phyloP scores from a whole-genome alignment of 1,284 basidiomycete genomes.

The Moniliophthora roreri region DNA sequence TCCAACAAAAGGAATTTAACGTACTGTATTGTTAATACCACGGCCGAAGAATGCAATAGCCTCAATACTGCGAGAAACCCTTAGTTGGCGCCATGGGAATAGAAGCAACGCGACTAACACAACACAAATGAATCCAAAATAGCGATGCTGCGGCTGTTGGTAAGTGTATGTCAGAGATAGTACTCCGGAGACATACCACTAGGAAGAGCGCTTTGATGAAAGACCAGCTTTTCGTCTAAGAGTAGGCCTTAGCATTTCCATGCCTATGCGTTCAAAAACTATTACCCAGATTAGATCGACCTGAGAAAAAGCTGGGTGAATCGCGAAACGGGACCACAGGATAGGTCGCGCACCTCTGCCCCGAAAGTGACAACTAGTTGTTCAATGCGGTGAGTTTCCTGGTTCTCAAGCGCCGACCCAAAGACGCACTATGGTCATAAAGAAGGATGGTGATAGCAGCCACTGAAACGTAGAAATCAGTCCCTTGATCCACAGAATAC shows the following conservation, averaged over 20 bases:
- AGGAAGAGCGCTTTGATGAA: constrained; percentile 10
- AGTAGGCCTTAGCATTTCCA: neutral
- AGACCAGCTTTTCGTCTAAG: constrained; percentile 9
- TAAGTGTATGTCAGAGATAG: neutral
- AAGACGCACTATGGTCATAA: constrained; percentile 10
- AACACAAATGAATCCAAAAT: constrained; percentile 12
- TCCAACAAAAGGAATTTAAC: neutral
- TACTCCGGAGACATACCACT: neutral
- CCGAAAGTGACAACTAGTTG: constrained; percentile 6
- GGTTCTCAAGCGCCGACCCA: neutral
- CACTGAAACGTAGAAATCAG: constrained; percentile 1
- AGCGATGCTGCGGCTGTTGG: constrained; percentile 5
- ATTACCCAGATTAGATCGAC: constrained; percentile 8
- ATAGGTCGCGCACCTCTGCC: constrained; percentile 1
- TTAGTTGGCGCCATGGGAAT: neutral
- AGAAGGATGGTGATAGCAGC: constrained; percentile 9
- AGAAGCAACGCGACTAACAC: constrained; percentile 3
- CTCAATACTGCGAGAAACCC: constrained; percentile 1
- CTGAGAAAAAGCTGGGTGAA: constrained; percentile 1
- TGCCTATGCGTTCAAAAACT: neutral
- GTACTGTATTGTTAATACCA: neutral
- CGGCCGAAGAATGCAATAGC: constrained; percentile 1
- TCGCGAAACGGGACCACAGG: neutral
- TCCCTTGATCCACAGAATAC: neutral
- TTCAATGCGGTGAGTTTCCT: neutral